These are phyloP conservation scores for Scytalidium lignicola DNA, from an alignment of 2,329 filamentous ascomycete genomes.

Conservation along the genomic window DNA sequence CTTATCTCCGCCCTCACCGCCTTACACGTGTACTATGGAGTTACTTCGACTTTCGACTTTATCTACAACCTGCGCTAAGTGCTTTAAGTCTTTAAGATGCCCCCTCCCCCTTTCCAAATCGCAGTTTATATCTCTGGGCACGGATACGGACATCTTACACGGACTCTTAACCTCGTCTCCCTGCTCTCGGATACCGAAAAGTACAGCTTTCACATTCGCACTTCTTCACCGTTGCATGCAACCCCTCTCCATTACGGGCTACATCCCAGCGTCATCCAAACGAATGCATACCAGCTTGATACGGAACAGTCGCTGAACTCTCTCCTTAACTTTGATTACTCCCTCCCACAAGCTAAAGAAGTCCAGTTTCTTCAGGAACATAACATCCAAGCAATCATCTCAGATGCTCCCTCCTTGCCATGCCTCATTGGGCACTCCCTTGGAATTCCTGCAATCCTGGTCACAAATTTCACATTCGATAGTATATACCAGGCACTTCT, in stretches of 20 bases:
- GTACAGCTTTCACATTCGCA: slow-evolving; percentile 11
- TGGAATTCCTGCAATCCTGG: slow-evolving; percentile 7
- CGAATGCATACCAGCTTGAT: slow-evolving; percentile 10
- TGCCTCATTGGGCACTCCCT: slow-evolving; percentile 8
- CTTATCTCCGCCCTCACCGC: no score
- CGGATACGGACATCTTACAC: slow-evolving; percentile 19
- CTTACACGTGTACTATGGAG: no score
- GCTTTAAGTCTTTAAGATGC: no score
- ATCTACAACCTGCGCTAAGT: no score
- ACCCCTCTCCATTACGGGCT: slow-evolving; percentile 3
- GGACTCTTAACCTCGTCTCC: slow-evolving; percentile 35
- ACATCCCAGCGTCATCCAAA: slow-evolving; percentile 9
- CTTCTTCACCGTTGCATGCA: slow-evolving; percentile 6
- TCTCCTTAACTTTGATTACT: slow-evolving; percentile 6
- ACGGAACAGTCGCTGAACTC: slow-evolving; percentile 7
- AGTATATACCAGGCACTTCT: slow-evolving; percentile 9
- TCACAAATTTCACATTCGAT: slow-evolving; percentile 13
- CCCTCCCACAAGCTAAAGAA: slow-evolving; percentile 5
- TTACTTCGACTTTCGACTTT: no score
- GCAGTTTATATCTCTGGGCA: slow-evolving; percentile 8
- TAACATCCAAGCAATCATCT: slow-evolving; percentile 7
- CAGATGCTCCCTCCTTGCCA: slow-evolving; percentile 7
- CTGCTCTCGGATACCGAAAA: slow-evolving; percentile 13
- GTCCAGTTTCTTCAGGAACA: slow-evolving; percentile 6
- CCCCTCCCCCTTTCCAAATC: slow-evolving; percentile 12